Percentiles rank a stretch among this genome's conserved stretches.
Conservation (phyloP, 179 eudicot genomes). For the Monotropa hypopitys region DNA sequence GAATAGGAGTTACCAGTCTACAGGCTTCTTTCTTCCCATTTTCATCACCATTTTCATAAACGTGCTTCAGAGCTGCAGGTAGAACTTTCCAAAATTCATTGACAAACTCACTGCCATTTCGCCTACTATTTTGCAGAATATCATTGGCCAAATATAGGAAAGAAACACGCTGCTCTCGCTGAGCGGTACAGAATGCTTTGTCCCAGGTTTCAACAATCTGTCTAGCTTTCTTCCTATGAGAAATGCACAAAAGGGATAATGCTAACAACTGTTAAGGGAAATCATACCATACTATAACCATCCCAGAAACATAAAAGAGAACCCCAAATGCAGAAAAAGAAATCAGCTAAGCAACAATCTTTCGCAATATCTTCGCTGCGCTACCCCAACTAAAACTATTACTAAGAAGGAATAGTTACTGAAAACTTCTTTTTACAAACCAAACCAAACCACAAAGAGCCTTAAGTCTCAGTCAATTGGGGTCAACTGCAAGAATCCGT, state of each 20-base stretch:
- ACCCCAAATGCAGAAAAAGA: not conserved
- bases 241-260: conserved; percentile 72
- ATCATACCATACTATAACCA: not conserved
- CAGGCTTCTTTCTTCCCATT: conserved; percentile 61
- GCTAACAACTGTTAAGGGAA: conserved; percentile 56
- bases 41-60: conserved; percentile 52
- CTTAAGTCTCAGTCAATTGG: too few species aligned
- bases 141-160: conserved; percentile 83
- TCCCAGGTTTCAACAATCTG: conserved; percentile 90
- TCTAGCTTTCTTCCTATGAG: conserved; percentile 67
- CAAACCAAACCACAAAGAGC: too few species aligned
- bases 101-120: conserved; percentile 86
- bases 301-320: not conserved
- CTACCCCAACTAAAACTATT: not conserved
- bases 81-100: conserved; percentile 97
- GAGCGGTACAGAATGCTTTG: conserved; percentile 50
- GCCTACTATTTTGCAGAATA: conserved; percentile 86
- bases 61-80: conserved; percentile 69
- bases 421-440: not conserved
- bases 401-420: not conserved
- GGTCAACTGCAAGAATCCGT: too few species aligned
- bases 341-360: not conserved
- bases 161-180: conserved; percentile 56
- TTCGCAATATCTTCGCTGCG: not conserved
- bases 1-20: conserved; percentile 58